phyloP scores from a whole-genome alignment of 108 stramenopile species.

The Fistulifera pelliculosa region DNA sequence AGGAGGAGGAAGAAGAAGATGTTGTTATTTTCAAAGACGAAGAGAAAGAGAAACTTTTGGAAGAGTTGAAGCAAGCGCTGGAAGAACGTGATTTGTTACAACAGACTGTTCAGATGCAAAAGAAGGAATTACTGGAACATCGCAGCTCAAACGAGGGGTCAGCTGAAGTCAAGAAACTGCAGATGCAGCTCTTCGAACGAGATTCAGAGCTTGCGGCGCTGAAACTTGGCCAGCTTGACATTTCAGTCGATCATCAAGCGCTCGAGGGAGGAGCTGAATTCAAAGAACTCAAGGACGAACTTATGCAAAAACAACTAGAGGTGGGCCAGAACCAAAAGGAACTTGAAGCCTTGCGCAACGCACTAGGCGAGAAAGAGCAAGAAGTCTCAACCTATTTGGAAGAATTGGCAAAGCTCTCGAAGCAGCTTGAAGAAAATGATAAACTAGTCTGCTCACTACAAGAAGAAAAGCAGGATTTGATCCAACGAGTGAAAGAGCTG shows the following conservation, averaged over 20 bases:
- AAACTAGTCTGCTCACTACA: background rate
- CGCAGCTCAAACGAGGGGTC: background rate
- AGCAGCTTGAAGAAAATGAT: background rate
- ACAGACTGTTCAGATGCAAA: slow-evolving; percentile 42
- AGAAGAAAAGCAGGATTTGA: no score
- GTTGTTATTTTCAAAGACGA: slow-evolving; percentile 41
- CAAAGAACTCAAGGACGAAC: slow-evolving; percentile 2
- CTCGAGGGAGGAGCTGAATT: background rate
- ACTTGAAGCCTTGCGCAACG: slow-evolving; percentile 1
- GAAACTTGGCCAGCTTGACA: slow-evolving; percentile 25
- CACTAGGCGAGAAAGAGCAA: background rate
- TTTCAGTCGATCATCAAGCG: background rate
- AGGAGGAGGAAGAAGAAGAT: slow-evolving; percentile 15
- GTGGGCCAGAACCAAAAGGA: slow-evolving; percentile 1
- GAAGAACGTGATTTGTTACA: slow-evolving; percentile 41
- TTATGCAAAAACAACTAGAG: background rate
- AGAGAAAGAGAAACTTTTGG: slow-evolving; percentile 30
- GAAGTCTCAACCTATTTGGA: background rate
- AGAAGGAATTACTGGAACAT: slow-evolving; percentile 25
- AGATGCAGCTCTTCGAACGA: slow-evolving; percentile 48
- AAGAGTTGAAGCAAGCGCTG: slow-evolving; percentile 29
- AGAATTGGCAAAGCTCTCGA: background rate
- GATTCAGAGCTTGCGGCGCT: slow-evolving; percentile 53
- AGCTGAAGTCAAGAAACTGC: slow-evolving; percentile 13
- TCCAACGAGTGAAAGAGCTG: no score